Conservation (phyloP, 2,329 filamentous ascomycete genomes). For the Arthrobotrys conoides region DNA sequence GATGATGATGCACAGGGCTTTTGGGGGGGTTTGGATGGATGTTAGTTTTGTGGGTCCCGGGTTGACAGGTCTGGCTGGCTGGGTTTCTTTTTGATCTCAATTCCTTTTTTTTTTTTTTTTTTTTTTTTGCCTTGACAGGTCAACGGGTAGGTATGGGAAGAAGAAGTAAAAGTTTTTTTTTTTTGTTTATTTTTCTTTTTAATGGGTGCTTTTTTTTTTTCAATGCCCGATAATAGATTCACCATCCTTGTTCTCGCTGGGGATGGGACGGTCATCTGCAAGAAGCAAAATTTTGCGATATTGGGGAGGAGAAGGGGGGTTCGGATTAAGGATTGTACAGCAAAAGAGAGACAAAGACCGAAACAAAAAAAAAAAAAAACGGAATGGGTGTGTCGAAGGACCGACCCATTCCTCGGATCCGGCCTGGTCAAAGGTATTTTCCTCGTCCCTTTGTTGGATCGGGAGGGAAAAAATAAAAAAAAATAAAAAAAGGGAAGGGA, state of each 20-base stretch:
- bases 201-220: not conserved
- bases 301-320: not conserved
- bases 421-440: conserved; percentile 16
- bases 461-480: not conserved
- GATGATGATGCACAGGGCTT: conserved; percentile 6
- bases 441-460: conserved; percentile 4
- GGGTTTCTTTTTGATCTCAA: conserved; percentile 31
- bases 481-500: not conserved
- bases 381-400: conserved; percentile 34
- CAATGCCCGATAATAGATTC: conserved; percentile 14
- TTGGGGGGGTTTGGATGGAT: not conserved
- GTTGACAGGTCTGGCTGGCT: not conserved
- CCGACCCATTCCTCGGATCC: conserved; percentile 42
- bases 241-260: conserved; percentile 9
- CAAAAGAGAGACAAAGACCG: not conserved
- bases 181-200: no score
- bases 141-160: conserved; percentile 56
- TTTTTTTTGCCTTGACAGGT: conserved; percentile 53
- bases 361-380: not conserved
- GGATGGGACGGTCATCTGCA: conserved; percentile 34
- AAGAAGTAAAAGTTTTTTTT: conserved; percentile 38
- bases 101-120: conserved; percentile 43
- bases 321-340: conserved; percentile 16
- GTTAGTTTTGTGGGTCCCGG: conserved; percentile 36
- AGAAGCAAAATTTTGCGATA: conserved; percentile 57